Conservation (phyloP, 345 rosid species). For the Sonneratia alba region DNA sequence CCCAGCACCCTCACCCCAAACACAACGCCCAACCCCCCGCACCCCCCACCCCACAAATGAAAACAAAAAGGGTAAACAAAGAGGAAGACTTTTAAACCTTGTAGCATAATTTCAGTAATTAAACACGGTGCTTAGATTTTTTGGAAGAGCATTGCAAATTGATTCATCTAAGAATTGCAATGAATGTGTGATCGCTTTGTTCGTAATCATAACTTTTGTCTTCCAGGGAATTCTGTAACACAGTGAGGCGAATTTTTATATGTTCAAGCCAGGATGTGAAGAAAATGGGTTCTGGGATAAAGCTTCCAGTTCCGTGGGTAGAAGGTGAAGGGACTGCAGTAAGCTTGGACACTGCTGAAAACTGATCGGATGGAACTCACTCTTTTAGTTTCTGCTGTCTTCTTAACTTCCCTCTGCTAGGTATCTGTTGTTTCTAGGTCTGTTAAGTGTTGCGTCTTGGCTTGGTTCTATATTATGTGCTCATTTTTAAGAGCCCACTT, state of each 20-base stretch:
- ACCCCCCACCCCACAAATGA: neutral
- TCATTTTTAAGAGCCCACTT: slow-evolving; percentile 36
- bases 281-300: slow-evolving; percentile 47
- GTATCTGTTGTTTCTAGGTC: slow-evolving; percentile 3
- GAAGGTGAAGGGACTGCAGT: slow-evolving; percentile 48
- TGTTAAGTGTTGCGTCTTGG: neutral
- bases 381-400: neutral
- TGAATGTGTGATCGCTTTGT: too few species aligned
- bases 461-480: slow-evolving; percentile 14
- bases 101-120: neutral
- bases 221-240: slow-evolving; percentile 81
- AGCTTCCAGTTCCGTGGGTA: slow-evolving; percentile 33
- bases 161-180: neutral
- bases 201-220: neutral
- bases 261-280: slow-evolving; percentile 78
- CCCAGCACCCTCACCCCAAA: too few species aligned
- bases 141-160: neutral
- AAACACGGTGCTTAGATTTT: neutral
- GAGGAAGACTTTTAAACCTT: neutral
- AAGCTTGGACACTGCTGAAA: slow-evolving; percentile 47
- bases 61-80: neutral
- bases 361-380: slow-evolving; percentile 14
- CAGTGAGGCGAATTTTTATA: slow-evolving; percentile 78
- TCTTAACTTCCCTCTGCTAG: neutral
- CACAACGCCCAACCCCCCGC: too few species aligned